A percentile compares a stretch with the other conserved stretches of the same genome.
phyloP scores from a whole-genome alignment of 805 yeast species.

The Yamadazyma sp. region DNA sequence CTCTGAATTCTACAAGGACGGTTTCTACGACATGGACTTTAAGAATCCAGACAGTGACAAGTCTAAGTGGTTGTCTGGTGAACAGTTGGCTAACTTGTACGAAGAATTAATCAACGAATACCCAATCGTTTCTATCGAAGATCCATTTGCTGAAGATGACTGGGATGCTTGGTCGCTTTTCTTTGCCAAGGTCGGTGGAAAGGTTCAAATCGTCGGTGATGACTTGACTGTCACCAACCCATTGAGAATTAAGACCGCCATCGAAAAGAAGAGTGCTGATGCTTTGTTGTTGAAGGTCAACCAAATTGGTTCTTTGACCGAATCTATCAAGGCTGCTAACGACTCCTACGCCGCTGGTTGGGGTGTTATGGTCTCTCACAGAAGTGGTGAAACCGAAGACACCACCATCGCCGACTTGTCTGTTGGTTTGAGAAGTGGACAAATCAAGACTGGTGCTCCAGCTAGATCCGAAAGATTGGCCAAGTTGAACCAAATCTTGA shows the following conservation, averaged over 20 bases:
- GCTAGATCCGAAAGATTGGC: conserved; percentile 99
- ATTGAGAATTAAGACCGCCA: conserved; percentile 88
- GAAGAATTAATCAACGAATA: conserved; percentile 75
- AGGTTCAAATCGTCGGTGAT: conserved; percentile 92
- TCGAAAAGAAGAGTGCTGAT: conserved; percentile 93
- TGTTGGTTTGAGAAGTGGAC: conserved; percentile 98
- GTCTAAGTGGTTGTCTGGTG: conserved; percentile 88
- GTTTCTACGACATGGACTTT: conserved; percentile 97
- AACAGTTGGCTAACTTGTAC: conserved; percentile 84
- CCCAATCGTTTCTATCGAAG: conserved; percentile 98
- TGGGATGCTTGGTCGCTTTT: conserved; percentile 98
- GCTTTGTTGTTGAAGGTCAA: conserved; percentile 95
- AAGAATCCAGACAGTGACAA: conserved; percentile 93
- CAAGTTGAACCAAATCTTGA: conserved; percentile 95
- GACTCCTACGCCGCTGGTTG: conserved; percentile 94
- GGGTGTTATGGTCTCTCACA: conserved; percentile 99
- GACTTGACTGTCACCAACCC: conserved; percentile 99
- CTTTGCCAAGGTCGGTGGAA: conserved; percentile 62
- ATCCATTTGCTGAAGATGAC: conserved; percentile 99
- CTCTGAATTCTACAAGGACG: conserved; percentile 96
- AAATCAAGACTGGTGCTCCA: conserved; percentile 99
- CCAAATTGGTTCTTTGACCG: conserved; percentile 97
- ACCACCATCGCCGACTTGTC: conserved; percentile 95
- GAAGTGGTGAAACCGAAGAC: conserved; percentile 99
- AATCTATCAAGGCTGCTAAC: conserved; percentile 95